Evolutionary conservation across 805 yeast genomes (phyloP).

Genomic region (Ogataea populi-albae): DNA sequence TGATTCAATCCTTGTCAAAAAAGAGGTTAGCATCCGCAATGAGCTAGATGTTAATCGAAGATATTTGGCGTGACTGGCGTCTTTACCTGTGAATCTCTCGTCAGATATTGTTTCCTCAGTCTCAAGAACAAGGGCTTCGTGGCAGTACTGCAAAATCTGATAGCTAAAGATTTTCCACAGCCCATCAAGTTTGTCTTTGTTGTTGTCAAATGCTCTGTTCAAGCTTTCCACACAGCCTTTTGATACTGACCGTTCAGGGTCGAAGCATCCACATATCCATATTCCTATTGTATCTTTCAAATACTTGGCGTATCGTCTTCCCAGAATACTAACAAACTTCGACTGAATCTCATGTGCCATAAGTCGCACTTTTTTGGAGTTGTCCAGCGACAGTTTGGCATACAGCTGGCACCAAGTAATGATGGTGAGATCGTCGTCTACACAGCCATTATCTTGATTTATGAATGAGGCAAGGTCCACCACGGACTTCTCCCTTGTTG

Average conservation of each 20-base stretch:
- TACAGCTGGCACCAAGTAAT: slow-evolving; percentile 77
- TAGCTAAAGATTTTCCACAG: slow-evolving; percentile 59
- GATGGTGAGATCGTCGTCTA: slow-evolving; percentile 53
- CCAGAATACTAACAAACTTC: slow-evolving; percentile 44
- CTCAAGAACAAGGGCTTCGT: slow-evolving; percentile 54
- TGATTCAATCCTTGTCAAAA: slow-evolving; percentile 8
- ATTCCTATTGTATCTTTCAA: slow-evolving; percentile 70
- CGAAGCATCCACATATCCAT: slow-evolving; percentile 71
- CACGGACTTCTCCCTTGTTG: slow-evolving; percentile 82
- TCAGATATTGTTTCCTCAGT: slow-evolving; percentile 67
- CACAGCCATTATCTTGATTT: slow-evolving; percentile 20
- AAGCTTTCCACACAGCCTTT: slow-evolving; percentile 47
- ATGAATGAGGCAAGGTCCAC: slow-evolving; percentile 45
- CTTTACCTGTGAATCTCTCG: slow-evolving; percentile 62
- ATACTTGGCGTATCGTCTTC: slow-evolving; percentile 60
- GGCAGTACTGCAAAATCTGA: slow-evolving; percentile 54
- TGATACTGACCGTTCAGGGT: slow-evolving; percentile 62
- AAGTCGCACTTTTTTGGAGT: slow-evolving; percentile 60
- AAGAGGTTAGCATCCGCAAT: slow-evolving; percentile 42
- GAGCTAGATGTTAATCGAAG: slow-evolving; percentile 52
- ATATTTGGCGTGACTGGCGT: slow-evolving; percentile 65
- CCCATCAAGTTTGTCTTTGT: slow-evolving; percentile 50
- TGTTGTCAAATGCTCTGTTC: slow-evolving; percentile 52
- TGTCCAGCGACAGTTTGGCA: slow-evolving; percentile 73
- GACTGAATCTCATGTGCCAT: slow-evolving; percentile 66